Percentiles rank a stretch among this genome's conserved stretches.
Evolutionary conservation across 129 eudicot species (phyloP).

Genomic region (Helianthus tuberosus): DNA sequence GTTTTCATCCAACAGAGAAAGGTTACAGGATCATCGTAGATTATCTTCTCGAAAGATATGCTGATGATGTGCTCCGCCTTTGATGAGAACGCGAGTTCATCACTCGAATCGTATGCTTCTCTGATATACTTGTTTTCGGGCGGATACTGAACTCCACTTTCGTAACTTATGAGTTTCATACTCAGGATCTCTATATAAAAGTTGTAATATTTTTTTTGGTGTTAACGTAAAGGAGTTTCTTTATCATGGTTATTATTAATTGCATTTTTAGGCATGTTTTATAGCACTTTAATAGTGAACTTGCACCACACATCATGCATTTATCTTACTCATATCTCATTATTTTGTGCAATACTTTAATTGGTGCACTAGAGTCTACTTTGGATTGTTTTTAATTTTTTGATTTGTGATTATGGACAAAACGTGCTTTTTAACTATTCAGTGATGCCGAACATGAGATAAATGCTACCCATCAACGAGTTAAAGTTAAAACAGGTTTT

Average conservation of each 20-base stretch:
- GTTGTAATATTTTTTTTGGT: not conserved
- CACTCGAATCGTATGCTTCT: not conserved
- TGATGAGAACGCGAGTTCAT: not conserved
- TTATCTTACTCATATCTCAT: too few species aligned
- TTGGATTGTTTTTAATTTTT: too few species aligned
- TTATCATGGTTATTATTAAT: not conserved
- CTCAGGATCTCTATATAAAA: not conserved
- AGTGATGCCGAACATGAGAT: too few species aligned
- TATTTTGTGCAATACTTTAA: too few species aligned
- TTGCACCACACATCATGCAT: too few species aligned
- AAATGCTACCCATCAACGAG: too few species aligned
- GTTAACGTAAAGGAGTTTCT: not conserved
- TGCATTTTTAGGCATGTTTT: too few species aligned
- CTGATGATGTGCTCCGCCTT: conserved; percentile 26
- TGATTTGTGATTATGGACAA: too few species aligned
- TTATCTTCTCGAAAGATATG: conserved; percentile 32
- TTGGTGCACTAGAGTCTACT: too few species aligned
- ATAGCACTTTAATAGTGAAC: too few species aligned
- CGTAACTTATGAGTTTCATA: not conserved
- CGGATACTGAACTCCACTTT: not conserved
- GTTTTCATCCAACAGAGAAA: conserved; percentile 68
- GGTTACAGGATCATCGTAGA: conserved; percentile 52
- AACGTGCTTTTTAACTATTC: too few species aligned
- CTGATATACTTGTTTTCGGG: not conserved
- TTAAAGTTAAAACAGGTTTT: too few species aligned